These are phyloP conservation scores for Asterophora parasitica DNA, from an alignment of 768 basidiomycete species.

Conservation along the genomic window DNA sequence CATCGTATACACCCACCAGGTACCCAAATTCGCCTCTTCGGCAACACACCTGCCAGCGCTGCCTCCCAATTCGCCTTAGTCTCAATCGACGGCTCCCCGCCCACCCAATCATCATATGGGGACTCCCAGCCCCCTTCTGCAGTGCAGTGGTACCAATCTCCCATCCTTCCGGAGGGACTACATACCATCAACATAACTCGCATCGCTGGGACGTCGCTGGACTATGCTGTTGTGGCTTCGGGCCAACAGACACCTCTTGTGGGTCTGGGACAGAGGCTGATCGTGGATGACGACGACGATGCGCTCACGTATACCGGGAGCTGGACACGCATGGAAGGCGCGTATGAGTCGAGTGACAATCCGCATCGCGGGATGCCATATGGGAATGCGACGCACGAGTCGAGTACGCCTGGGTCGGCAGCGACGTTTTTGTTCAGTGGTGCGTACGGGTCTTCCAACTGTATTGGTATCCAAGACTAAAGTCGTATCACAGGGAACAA, in stretches of 20 bases:
- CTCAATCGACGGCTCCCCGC: neutral
- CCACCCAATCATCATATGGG: conserved; percentile 10
- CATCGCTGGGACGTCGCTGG: conserved; percentile 20
- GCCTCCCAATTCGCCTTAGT: neutral
- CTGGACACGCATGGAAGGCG: conserved; percentile 13
- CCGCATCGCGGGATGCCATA: conserved; percentile 18
- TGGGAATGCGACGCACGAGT: conserved; percentile 23
- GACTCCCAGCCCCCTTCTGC: conserved; percentile 15
- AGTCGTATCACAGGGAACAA: conserved; percentile 14
- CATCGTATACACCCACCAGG: too few relatives aligned
- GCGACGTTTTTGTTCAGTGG: conserved; percentile 26
- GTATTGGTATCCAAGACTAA: neutral
- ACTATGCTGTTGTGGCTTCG: conserved; percentile 18
- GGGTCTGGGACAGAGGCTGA: conserved; percentile 9
- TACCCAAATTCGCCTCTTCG: too few relatives aligned
- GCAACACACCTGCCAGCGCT: too few relatives aligned
- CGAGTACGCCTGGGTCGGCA: conserved; percentile 15
- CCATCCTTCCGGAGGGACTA: conserved; percentile 13
- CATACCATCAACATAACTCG: conserved; percentile 18
- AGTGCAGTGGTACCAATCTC: conserved; percentile 23
- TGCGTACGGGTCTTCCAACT: conserved; percentile 11
- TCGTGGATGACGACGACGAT: conserved; percentile 21
- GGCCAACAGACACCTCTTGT: conserved; percentile 18
- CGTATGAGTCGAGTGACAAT: conserved; percentile 10
- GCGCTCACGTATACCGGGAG: conserved; percentile 15